Percentiles rank a stretch among this genome's conserved stretches.
These are phyloP conservation scores for Dictyostelium purpureum DNA, from an alignment of 78 protist genomes.

Conservation along the genomic window DNA sequence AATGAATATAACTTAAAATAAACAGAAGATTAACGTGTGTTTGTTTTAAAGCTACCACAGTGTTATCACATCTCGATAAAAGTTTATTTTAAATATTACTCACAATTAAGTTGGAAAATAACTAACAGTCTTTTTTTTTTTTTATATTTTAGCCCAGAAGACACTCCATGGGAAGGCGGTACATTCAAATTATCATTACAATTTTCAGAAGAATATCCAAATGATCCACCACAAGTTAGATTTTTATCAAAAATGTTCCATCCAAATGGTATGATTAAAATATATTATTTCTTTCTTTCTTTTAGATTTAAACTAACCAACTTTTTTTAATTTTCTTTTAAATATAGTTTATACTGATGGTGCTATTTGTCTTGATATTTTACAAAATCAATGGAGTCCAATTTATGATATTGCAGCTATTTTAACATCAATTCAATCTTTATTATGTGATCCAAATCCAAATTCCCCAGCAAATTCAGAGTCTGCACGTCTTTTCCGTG, in stretches of 20 bases:
- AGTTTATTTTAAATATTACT: not conserved
- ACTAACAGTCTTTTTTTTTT: not conserved
- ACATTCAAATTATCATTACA: conserved; percentile 96
- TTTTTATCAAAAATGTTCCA: conserved; percentile 98
- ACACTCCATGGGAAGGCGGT: conserved; percentile 99
- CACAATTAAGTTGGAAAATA: not conserved
- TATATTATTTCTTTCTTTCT: not conserved
- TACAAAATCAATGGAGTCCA: conserved; percentile 99
- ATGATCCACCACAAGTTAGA: conserved; percentile 98
- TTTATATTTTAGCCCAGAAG: conserved; percentile 96
- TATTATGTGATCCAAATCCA: conserved; percentile 99
- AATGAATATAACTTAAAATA: too few relatives aligned
- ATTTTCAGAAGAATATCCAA: conserved; percentile 99
- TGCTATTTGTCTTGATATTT: conserved; percentile 99
- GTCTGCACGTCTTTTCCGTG: conserved; percentile 98
- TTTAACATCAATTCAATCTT: conserved; percentile 98
- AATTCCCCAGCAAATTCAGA: conserved; percentile 99
- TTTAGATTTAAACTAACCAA: not conserved
- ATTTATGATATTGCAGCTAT: conserved; percentile 99
- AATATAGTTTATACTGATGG: conserved; percentile 98
- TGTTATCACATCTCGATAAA: not conserved
- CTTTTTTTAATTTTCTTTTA: not conserved
- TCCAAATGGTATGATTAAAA: conserved; percentile 92
- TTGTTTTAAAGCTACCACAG: too few relatives aligned
- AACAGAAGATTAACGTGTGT: too few relatives aligned